Conservation (phyloP, 192 early-diverging fungal species). For the Coemansia sp. region DNA sequence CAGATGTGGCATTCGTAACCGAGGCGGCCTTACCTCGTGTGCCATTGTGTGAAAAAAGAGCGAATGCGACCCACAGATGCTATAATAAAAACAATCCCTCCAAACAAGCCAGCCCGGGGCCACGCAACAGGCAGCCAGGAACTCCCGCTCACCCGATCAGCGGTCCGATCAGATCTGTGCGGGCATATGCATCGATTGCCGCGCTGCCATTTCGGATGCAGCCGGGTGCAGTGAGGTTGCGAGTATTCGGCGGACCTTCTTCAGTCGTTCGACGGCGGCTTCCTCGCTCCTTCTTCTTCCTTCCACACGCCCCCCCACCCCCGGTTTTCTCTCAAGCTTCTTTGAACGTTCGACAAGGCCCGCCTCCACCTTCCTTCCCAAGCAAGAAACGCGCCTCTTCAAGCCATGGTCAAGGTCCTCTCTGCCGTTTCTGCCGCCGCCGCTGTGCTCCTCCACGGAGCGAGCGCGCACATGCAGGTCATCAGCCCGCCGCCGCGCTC, state of each 20-base stretch:
- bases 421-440: constrained; percentile 9
- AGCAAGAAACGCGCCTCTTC: neutral
- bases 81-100: no score
- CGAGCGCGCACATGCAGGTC: constrained; percentile 28
- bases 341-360: neutral
- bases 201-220: no score
- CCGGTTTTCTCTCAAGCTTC: neutral
- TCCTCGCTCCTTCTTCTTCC: constrained; percentile 15
- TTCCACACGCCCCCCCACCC: no score
- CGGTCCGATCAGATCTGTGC: no score
- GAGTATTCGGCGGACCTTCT: neutral
- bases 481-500: constrained; percentile 36
- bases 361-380: neutral
- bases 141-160: no score
- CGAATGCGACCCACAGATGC: no score
- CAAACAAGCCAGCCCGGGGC: no score
- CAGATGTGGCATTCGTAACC: no score
- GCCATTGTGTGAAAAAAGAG: constrained; percentile 1
- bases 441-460: constrained; percentile 27
- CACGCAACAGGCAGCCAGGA: no score
- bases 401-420: constrained; percentile 36
- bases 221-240: neutral
- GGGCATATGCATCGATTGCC: no score
- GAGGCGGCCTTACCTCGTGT: constrained; percentile 11
- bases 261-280: no score